These are phyloP conservation scores for Alternaria triticimaculans DNA, from an alignment of 2,329 filamentous ascomycete species.

Conservation along the genomic window DNA sequence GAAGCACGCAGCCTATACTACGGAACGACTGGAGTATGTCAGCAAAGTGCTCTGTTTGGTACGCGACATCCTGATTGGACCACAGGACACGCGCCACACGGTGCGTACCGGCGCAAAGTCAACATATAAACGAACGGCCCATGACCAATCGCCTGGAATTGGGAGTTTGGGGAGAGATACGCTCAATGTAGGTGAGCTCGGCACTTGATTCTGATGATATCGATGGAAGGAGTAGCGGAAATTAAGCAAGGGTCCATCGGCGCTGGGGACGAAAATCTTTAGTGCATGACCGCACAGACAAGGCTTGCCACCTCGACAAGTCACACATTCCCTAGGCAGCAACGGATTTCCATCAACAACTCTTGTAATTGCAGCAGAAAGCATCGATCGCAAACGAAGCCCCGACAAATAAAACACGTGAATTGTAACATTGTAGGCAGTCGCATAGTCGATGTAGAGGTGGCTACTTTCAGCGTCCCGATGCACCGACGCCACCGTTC, in stretches of 20 bases:
- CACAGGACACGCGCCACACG: not conserved
- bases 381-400: not conserved
- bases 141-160: not conserved
- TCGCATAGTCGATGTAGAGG: not conserved
- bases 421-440: not conserved
- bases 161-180: not conserved
- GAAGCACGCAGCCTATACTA: not conserved
- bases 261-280: not conserved
- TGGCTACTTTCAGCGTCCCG: not conserved
- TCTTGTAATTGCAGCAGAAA: not conserved
- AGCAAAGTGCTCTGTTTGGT: not conserved
- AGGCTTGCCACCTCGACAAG: not conserved
- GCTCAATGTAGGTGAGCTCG: not conserved
- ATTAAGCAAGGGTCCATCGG: not conserved
- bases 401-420: not conserved
- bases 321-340: not conserved
- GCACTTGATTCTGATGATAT: not conserved
- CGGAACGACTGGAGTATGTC: not conserved
- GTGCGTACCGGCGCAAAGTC: not conserved
- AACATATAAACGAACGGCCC: not conserved
- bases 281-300: constrained; percentile 5
- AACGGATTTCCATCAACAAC: not conserved
- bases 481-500: not conserved
- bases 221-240: not conserved
- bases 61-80: not conserved